These are phyloP conservation scores for Prosopis cineraria DNA, from an alignment of 306 rosid species.

Conservation along the genomic window DNA sequence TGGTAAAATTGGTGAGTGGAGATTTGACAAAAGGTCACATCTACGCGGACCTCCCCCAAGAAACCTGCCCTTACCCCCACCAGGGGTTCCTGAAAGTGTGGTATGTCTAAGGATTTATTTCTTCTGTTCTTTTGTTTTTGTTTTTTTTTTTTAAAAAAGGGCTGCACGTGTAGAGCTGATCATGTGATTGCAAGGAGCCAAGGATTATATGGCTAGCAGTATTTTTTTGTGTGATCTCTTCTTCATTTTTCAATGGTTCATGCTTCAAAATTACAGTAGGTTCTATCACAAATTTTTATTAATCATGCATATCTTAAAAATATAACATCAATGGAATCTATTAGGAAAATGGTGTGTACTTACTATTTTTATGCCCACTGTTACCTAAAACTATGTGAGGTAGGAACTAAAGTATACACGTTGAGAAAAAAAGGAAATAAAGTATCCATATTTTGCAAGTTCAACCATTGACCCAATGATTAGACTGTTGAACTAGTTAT, in stretches of 20 bases:
- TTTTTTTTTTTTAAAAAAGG: not conserved
- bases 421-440: too few relatives aligned
- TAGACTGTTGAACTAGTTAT: not conserved
- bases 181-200: constrained; percentile 20
- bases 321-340: constrained; percentile 4
- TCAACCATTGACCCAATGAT: not conserved
- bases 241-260: not conserved
- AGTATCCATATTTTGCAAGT: constrained; percentile 4
- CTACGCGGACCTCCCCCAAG: constrained; percentile 85
- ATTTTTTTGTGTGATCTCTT: not conserved
- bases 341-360: not conserved
- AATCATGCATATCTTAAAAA: not conserved
- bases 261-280: not conserved
- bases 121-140: not conserved
- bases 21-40: constrained; percentile 94
- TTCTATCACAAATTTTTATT: not conserved
- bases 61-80: constrained; percentile 87
- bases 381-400: constrained; percentile 4
- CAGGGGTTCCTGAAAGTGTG: constrained; percentile 99
- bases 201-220: constrained; percentile 4
- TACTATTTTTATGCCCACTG: not conserved
- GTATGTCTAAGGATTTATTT: constrained; percentile 41
- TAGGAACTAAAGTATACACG: not conserved
- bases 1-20: constrained; percentile 95
- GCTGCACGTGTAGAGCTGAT: constrained; percentile 28